Percentiles rank a stretch among this genome's conserved stretches.
Conservation (phyloP, 331 rosid genomes). For the Acacia concinna region DNA sequence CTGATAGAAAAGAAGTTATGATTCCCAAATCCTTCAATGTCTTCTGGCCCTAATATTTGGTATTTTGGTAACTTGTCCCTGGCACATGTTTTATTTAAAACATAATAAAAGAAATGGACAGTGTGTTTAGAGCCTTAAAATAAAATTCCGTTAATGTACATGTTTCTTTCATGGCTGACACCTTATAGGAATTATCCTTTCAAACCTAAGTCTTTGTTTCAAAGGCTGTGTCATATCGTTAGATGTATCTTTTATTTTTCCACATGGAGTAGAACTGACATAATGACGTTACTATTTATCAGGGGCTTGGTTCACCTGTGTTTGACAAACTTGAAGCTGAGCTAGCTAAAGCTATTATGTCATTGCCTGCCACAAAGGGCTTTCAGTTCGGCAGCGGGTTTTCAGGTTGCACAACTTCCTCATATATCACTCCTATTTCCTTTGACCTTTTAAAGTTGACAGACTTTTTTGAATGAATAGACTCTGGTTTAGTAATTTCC, state of each 20-base stretch:
- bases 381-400: slow-evolving; percentile 94
- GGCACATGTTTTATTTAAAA: not conserved
- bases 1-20: slow-evolving; percentile 4
- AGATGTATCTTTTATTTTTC: slow-evolving; percentile 19
- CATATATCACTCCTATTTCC: not conserved
- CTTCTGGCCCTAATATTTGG: slow-evolving; percentile 23
- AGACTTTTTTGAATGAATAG: slow-evolving; percentile 19
- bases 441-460: slow-evolving; percentile 25
- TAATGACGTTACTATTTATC: slow-evolving; percentile 31
- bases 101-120: slow-evolving; percentile 21
- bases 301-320: slow-evolving; percentile 99
- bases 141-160: not conserved
- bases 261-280: slow-evolving; percentile 22
- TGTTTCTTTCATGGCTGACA: slow-evolving; percentile 25
- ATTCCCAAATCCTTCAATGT: not conserved
- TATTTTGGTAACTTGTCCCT: slow-evolving; percentile 11
- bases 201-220: not conserved
- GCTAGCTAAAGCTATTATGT: slow-evolving; percentile 85
- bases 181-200: not conserved
- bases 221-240: slow-evolving; percentile 2
- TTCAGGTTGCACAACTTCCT: slow-evolving; percentile 60
- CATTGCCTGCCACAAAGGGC: slow-evolving; percentile 98
- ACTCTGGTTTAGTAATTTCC: slow-evolving; percentile 16
- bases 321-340: slow-evolving; percentile 99
- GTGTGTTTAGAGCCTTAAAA: not conserved